Evolutionary conservation across 805 yeast species (phyloP).

Genomic region (Pichia kluyveri): DNA sequence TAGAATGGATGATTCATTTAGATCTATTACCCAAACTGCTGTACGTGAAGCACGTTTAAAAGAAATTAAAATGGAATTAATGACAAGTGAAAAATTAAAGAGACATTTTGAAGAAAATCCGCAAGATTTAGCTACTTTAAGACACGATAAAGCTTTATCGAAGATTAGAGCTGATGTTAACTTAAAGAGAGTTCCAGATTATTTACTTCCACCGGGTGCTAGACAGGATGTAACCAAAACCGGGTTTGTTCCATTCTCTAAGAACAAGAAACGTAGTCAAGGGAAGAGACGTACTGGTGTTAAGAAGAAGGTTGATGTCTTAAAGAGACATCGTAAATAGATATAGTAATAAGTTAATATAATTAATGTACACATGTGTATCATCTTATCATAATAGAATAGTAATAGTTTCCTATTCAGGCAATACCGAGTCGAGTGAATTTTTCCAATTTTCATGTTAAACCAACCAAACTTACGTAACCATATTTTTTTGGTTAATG

Average conservation of each 20-base stretch:
- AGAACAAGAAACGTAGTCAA: conserved; percentile 26
- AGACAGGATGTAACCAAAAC: conserved; percentile 45
- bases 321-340: conserved; percentile 32
- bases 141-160: conserved; percentile 88
- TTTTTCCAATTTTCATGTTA: too few species aligned
- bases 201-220: conserved; percentile 74
- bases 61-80: conserved; percentile 79
- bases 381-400: background rate
- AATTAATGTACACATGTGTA: background rate
- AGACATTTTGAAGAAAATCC: conserved; percentile 97
- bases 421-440: too few species aligned
- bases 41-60: conserved; percentile 88
- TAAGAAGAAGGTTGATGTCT: conserved; percentile 41
- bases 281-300: conserved; percentile 21
- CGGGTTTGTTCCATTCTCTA: conserved; percentile 64
- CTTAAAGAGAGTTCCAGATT: conserved; percentile 86
- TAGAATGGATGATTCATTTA: conserved; percentile 93
- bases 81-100: conserved; percentile 82
- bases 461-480: background rate
- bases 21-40: conserved; percentile 85
- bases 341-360: too few species aligned
- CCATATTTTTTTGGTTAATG: background rate
- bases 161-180: conserved; percentile 76
- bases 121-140: conserved; percentile 76
- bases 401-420: background rate